Conservation (phyloP, 2,329 filamentous ascomycete species). For the Ascosphaera acerosa region DNA sequence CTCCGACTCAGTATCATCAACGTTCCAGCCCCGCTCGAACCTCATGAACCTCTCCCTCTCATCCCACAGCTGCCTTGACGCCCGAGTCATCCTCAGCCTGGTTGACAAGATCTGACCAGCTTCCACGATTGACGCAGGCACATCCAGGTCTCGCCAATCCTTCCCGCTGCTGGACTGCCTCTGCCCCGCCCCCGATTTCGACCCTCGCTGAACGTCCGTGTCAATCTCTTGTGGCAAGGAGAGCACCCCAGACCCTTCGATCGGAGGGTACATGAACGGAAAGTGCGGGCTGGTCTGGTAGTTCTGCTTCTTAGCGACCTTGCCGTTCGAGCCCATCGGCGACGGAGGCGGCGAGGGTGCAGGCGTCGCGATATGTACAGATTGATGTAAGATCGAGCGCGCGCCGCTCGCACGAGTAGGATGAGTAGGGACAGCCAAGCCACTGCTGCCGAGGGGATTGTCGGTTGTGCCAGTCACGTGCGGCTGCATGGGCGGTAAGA, state of each 20-base stretch:
- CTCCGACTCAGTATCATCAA: constrained; percentile 6
- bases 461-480: not conserved
- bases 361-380: constrained; percentile 95
- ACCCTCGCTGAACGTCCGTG: too few species aligned
- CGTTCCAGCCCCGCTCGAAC: constrained; percentile 71
- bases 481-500: constrained; percentile 51
- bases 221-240: not conserved
- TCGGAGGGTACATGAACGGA: constrained; percentile 84
- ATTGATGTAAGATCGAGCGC: constrained; percentile 69
- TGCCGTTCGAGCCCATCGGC: constrained; percentile 56
- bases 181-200: too few species aligned
- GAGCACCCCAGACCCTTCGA: constrained; percentile 54
- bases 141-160: constrained; percentile 66
- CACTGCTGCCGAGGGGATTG: constrained; percentile 39
- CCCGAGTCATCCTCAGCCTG: constrained; percentile 72
- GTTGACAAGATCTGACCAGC: constrained; percentile 78
- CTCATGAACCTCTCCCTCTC: constrained; percentile 78
- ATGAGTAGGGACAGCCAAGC: constrained; percentile 35
- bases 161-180: constrained; percentile 36
- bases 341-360: constrained; percentile 89
- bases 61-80: constrained; percentile 83
- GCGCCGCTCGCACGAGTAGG: constrained; percentile 27
- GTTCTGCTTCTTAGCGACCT: constrained; percentile 93
- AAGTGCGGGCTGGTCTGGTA: constrained; percentile 99
- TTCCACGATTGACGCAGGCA: constrained; percentile 84